A percentile compares a stretch with the other conserved stretches of the same genome.
phyloP scores from a whole-genome alignment of 768 basidiomycete genomes.

The Tulasnella sp. region DNA sequence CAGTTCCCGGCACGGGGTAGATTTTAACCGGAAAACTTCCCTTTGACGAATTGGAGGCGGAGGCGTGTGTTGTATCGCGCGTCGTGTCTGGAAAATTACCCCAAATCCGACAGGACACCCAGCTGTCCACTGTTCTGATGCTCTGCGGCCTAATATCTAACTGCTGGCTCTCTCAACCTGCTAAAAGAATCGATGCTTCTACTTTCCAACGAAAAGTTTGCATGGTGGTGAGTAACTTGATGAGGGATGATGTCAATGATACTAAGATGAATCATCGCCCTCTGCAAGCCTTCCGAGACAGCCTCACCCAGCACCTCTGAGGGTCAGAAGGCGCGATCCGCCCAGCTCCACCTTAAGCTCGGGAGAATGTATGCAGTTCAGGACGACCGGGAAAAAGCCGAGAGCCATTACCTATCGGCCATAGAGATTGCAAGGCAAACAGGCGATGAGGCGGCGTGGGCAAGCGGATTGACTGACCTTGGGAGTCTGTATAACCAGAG shows the following conservation, averaged over 20 bases:
- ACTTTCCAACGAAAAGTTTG: neutral
- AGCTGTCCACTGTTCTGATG: neutral
- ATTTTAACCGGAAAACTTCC: neutral
- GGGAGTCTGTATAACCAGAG: no score
- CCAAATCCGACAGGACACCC: neutral
- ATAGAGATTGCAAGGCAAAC: neutral
- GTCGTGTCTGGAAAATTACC: neutral
- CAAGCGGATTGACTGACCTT: neutral
- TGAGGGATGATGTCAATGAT: neutral
- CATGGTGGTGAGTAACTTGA: neutral
- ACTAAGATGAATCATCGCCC: neutral
- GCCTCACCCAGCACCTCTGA: neutral
- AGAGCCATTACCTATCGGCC: neutral
- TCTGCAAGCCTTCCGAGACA: neutral
- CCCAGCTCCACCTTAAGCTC: neutral
- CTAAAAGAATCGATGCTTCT: neutral
- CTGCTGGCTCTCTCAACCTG: neutral
- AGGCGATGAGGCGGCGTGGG: neutral
- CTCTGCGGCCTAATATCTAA: neutral
- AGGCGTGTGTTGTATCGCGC: neutral
- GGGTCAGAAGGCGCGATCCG: neutral
- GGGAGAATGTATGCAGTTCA: neutral
- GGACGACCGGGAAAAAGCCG: neutral
- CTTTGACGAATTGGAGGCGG: neutral
- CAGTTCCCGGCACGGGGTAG: neutral